phyloP scores from a whole-genome alignment of 2,329 filamentous ascomycete species.

The Fusarium chlamydosporum region DNA sequence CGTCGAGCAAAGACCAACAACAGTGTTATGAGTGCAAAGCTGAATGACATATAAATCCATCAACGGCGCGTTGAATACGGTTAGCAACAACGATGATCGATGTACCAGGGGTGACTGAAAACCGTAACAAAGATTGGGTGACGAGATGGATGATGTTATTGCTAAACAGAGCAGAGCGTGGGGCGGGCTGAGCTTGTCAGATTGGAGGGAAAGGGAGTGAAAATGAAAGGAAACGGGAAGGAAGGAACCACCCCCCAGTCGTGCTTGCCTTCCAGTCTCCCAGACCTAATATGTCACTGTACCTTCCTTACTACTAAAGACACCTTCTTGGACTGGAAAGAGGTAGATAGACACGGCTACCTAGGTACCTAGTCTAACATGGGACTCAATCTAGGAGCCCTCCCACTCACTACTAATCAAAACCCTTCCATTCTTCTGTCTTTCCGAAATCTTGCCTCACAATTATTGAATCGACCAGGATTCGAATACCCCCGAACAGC shows the following conservation, averaged over 20 bases:
- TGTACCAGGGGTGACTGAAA: slow-evolving; percentile 33
- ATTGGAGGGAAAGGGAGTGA: slow-evolving; percentile 33
- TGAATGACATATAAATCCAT: slow-evolving; percentile 36
- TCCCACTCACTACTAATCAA: too few relatives aligned
- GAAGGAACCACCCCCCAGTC: slow-evolving; percentile 39
- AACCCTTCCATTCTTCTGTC: neutral
- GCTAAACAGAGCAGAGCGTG: slow-evolving; percentile 44
- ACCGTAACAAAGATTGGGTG: slow-evolving; percentile 39
- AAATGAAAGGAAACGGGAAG: slow-evolving; percentile 34
- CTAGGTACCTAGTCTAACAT: too few relatives aligned
- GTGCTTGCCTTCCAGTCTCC: slow-evolving; percentile 18
- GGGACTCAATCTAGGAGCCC: neutral
- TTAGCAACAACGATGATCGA: slow-evolving; percentile 38
- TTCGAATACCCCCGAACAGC: slow-evolving; percentile 37
- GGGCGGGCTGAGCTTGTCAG: slow-evolving; percentile 44
- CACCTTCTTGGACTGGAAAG: neutral
- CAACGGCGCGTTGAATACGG: slow-evolving; percentile 30
- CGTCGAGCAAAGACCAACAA: slow-evolving; percentile 22
- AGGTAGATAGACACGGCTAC: neutral
- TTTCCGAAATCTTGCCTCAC: slow-evolving; percentile 27
- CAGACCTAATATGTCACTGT: neutral
- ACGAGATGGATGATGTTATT: slow-evolving; percentile 50
- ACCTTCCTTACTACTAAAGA: neutral
- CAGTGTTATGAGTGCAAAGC: slow-evolving; percentile 23
- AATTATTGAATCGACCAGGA: slow-evolving; percentile 16